A percentile compares a stretch with the other conserved stretches of the same genome.
phyloP scores from a whole-genome alignment of 257 asterid species.

The Buddleja alternifolia region DNA sequence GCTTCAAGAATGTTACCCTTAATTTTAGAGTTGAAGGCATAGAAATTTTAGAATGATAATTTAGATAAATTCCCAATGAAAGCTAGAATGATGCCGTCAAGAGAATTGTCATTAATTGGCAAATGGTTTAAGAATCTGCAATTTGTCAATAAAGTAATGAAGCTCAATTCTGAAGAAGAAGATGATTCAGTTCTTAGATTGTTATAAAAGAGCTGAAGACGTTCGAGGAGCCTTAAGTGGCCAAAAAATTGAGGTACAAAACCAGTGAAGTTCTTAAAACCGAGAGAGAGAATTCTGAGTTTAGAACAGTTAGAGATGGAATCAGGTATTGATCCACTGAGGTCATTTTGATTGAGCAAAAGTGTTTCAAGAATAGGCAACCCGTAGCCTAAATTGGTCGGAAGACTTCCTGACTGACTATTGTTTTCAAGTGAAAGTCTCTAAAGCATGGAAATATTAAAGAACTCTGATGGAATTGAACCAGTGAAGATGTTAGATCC shows the following conservation, averaged over 20 bases:
- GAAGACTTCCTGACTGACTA: too few relatives aligned
- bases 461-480: too few relatives aligned
- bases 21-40: neutral
- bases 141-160: too few relatives aligned
- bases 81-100: constrained; percentile 20
- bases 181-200: neutral
- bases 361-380: too few relatives aligned
- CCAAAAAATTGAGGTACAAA: constrained; percentile 35
- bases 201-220: constrained; percentile 7
- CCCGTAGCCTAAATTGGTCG: too few relatives aligned
- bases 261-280: constrained; percentile 28
- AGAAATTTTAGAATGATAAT: neutral
- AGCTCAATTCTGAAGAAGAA: too few relatives aligned
- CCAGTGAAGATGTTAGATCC: too few relatives aligned
- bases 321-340: constrained; percentile 32
- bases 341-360: too few relatives aligned
- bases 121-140: constrained; percentile 21
- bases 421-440: too few relatives aligned
- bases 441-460: too few relatives aligned
- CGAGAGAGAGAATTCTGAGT: constrained; percentile 10
- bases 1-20: constrained; percentile 25
- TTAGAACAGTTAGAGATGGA: too few relatives aligned
- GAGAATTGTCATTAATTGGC: neutral
- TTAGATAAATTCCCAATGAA: constrained; percentile 41
- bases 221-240: constrained; percentile 16